Base-by-base conservation (phyloP, 371 early-diverging fungal genomes). In the Mortierella sp. region DNA sequence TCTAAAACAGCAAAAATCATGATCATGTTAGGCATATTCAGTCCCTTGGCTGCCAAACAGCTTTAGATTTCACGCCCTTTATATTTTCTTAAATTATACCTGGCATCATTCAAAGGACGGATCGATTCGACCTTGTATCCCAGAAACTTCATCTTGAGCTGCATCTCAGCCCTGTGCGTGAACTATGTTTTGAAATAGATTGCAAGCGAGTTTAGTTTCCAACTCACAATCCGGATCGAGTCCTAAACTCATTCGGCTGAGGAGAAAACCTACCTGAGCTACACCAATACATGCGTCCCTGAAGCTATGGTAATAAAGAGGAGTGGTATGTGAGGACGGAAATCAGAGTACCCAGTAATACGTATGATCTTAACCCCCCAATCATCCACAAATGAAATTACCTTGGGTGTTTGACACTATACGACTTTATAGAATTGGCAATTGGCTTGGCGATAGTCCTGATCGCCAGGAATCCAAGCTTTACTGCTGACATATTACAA, bases 401-500 rank as follows among this genome's bases (percentile, higher is more conserved):
- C 64, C 81, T 86, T 43, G 89, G 88, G 74, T 91, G 91, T 51
- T 86, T 79, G 74, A 90, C 92, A 34, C 91, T 92, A 71, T 92
- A 92, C 42, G 87, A 84, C 84, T 96, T 96, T 74, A 96, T 92
- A 40, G 91, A 90, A 65, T 84, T 93, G 32, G 95, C 93, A 23
- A 94, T 86, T 12, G 95, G 94, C 71, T 95, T 96, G 34, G 96
- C 93, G 35, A 96, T 84, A 53, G 95, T 95, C 72, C 87, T 83
- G 47, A 93, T 85, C 28, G 93, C 84, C 47, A 93, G 83, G 19
- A 87, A 87, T 32, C 89, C 93, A 19, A 94, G 86, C 61, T 89
- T 91, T 42, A 89, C 64, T 2, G 91, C 83, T 71, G 89, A 88
- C 90, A 89, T 90, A 15, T 45, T 62, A 26, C 15, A 23, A 3